A percentile compares a stretch with the other conserved stretches of the same genome.
These are phyloP conservation scores for Apiotrichum sp. DNA, from an alignment of 1,284 basidiomycete species.

Conservation along the genomic window DNA sequence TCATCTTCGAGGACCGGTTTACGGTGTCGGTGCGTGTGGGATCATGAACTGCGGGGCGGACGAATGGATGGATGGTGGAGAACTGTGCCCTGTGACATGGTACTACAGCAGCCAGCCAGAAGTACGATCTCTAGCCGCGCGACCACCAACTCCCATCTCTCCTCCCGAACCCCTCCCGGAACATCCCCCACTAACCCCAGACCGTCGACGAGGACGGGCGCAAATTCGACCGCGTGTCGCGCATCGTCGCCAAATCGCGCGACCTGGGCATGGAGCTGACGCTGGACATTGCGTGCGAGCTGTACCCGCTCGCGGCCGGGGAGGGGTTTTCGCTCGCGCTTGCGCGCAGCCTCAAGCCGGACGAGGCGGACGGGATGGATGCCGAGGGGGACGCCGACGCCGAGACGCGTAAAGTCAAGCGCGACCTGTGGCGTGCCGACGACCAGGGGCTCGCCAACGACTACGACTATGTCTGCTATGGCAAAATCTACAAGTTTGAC, in stretches of 20 bases:
- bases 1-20: conserved; percentile 82
- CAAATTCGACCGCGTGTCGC: conserved; percentile 64
- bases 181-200: conserved; percentile 11
- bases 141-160: too few relatives aligned
- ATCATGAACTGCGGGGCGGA: neutral
- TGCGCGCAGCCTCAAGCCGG: conserved; percentile 66
- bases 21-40: conserved; percentile 57
- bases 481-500: conserved; percentile 98
- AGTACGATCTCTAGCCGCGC: too few relatives aligned
- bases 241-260: conserved; percentile 73
- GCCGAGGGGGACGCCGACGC: conserved; percentile 39
- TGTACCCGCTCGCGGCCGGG: conserved; percentile 64
- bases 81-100: too few relatives aligned
- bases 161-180: too few relatives aligned
- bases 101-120: too few relatives aligned
- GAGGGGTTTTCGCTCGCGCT: conserved; percentile 81
- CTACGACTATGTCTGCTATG: conserved; percentile 99
- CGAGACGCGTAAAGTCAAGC: conserved; percentile 64
- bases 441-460: conserved; percentile 85
- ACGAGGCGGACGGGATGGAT: conserved; percentile 52
- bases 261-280: conserved; percentile 85
- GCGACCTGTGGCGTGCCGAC: conserved; percentile 71
- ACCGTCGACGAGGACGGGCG: conserved; percentile 84
- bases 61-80: neutral
- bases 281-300: conserved; percentile 83